A percentile compares a stretch with the other conserved stretches of the same genome.
These are phyloP conservation scores for Tetratostichococcus sp. DNA, from an alignment of 139 green algal genomes.

Conservation along the genomic window DNA sequence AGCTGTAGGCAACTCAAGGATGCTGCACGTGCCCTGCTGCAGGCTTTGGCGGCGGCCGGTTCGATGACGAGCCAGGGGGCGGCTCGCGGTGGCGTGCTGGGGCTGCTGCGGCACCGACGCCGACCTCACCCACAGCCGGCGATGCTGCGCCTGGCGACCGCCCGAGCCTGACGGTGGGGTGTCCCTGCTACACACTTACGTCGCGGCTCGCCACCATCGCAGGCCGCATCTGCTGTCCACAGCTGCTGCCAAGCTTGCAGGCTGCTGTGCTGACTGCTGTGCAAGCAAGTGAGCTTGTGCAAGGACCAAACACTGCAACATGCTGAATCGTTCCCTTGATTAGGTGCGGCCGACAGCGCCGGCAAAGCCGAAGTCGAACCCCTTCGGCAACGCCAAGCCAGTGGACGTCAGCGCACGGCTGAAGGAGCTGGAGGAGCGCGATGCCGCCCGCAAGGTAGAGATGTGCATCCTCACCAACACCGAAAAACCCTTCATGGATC, in stretches of 20 bases:
- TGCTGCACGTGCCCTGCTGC: not conserved
- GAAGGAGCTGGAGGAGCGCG: slow-evolving; percentile 39
- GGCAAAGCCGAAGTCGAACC: slow-evolving; percentile 20
- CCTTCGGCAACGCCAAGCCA: slow-evolving; percentile 46
- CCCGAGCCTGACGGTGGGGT: not conserved
- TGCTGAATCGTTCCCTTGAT: not conserved
- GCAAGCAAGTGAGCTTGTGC: too few species aligned
- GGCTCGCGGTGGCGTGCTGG: slow-evolving; percentile 2
- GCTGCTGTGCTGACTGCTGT: not conserved
- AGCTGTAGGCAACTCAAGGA: too few species aligned
- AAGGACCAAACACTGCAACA: too few species aligned
- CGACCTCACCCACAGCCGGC: not conserved
- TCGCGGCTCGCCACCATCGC: too few species aligned
- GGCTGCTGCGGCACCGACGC: slow-evolving; percentile 7
- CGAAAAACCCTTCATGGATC: too few species aligned
- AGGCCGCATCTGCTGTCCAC: too few species aligned
- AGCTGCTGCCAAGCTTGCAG: not conserved
- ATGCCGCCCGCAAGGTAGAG: slow-evolving; percentile 14
- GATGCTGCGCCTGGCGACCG: not conserved
- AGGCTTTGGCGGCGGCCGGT: not conserved
- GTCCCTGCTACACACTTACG: too few species aligned
- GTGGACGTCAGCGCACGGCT: slow-evolving; percentile 35
- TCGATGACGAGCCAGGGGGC: not conserved
- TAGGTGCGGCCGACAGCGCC: not conserved
- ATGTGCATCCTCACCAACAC: too few species aligned